A percentile compares a stretch with the other conserved stretches of the same genome.
phyloP scores from a whole-genome alignment of 2,329 filamentous ascomycete genomes.

The Pseudogymnoascus sp. region DNA sequence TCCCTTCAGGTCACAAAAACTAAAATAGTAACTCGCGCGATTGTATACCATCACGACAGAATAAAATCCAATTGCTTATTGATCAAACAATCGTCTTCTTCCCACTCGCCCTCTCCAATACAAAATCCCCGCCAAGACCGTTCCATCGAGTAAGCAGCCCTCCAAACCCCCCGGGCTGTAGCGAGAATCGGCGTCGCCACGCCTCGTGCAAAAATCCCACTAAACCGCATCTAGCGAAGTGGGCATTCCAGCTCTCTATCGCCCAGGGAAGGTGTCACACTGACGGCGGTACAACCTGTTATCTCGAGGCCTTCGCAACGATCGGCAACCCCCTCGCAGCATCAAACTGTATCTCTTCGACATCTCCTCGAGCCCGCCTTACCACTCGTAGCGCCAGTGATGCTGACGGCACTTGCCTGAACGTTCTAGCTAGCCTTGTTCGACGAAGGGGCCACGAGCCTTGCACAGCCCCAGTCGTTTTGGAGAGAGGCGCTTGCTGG shows the following conservation, averaged over 20 bases:
- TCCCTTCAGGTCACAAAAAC: neutral
- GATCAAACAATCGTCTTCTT: neutral
- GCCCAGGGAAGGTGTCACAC: slow-evolving; percentile 7
- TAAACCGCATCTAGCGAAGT: slow-evolving; percentile 1
- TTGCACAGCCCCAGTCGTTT: slow-evolving; percentile 12
- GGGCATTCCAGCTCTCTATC: slow-evolving; percentile 4
- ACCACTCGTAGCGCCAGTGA: neutral
- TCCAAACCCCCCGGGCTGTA: neutral
- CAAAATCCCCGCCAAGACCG: neutral
- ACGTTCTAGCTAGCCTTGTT: slow-evolving; percentile 1
- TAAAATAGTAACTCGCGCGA: neutral
- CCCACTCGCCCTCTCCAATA: neutral
- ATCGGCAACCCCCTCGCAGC: neutral
- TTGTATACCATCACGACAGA: neutral
- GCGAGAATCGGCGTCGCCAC: neutral
- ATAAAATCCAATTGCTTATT: neutral
- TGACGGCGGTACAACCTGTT: slow-evolving; percentile 3
- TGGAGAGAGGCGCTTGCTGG: slow-evolving; percentile 3
- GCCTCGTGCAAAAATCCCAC: neutral
- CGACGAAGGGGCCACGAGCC: neutral
- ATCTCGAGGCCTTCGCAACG: slow-evolving; percentile 1
- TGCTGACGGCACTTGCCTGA: neutral
- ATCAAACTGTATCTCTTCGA: neutral
- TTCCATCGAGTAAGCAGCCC: neutral
- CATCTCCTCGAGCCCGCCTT: neutral